phyloP scores from a whole-genome alignment of 225 moss, liverwort and hornwort genomes.

The Marchantia paleacea region DNA sequence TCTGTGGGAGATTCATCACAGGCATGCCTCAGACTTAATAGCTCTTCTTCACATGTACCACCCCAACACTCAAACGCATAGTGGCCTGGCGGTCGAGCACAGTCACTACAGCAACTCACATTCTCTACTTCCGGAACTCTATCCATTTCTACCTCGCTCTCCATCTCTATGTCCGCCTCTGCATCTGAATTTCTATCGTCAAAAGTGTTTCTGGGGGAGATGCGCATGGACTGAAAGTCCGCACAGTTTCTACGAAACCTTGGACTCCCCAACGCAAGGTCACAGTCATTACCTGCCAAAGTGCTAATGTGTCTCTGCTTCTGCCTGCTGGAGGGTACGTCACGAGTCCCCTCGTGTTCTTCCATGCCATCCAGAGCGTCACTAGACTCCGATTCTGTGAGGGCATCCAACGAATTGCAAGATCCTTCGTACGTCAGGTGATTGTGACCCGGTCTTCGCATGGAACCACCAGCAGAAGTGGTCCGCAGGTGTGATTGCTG shows the following conservation, averaged over 20 bases:
- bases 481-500: neutral
- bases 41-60: neutral
- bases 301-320: neutral
- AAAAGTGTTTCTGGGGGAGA: neutral
- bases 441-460: neutral
- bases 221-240: neutral
- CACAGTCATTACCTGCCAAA: neutral
- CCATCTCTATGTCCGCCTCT: neutral
- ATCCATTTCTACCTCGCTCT: neutral
- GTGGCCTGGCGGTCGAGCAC: conserved; percentile 14
- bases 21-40: neutral
- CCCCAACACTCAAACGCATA: conserved; percentile 3
- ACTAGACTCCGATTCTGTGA: neutral
- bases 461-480: neutral
- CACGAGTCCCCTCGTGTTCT: neutral
- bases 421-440: neutral
- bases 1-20: conserved; percentile 13
- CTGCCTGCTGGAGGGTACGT: neutral
- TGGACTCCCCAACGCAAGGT: neutral
- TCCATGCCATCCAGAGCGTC: neutral
- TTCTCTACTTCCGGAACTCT: conserved; percentile 19
- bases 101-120: conserved; percentile 34
- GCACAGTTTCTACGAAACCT: neutral
- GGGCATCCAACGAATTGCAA: neutral
- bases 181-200: neutral